A percentile compares a stretch with the other conserved stretches of the same genome.
These are phyloP conservation scores for Daedaleopsis sinensis DNA, from an alignment of 768 basidiomycete genomes.

Conservation along the genomic window DNA sequence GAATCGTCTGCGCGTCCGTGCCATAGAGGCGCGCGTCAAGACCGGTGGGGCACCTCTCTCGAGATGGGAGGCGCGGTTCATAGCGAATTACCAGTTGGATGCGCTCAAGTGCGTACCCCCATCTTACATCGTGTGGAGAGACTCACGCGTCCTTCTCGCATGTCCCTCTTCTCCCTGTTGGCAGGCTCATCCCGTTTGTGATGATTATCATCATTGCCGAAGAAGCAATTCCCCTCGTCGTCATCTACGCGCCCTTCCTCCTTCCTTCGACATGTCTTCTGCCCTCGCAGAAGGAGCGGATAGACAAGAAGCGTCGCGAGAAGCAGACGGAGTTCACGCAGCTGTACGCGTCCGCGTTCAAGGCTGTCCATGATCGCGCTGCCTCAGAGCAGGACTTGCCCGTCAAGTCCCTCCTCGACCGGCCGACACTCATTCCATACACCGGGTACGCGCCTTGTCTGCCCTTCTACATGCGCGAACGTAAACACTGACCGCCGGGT, in stretches of 20 bases:
- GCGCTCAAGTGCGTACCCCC: conserved; percentile 58
- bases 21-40: conserved; percentile 57
- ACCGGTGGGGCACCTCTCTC: conserved; percentile 65
- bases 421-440: conserved; percentile 42
- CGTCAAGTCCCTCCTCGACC: conserved; percentile 32
- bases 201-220: conserved; percentile 75
- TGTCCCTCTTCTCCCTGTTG: neutral
- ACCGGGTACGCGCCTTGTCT: conserved; percentile 55
- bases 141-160: too few species aligned
- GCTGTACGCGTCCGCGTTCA: conserved; percentile 23
- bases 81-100: conserved; percentile 67
- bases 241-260: conserved; percentile 82
- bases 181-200: conserved; percentile 80
- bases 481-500: too few species aligned
- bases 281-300: conserved; percentile 75
- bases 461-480: conserved; percentile 5
- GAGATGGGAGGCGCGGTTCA: conserved; percentile 70
- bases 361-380: conserved; percentile 23
- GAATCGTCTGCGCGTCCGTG: conserved; percentile 55
- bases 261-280: conserved; percentile 88
- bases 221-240: conserved; percentile 81
- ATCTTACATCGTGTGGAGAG: neutral
- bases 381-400: conserved; percentile 34
- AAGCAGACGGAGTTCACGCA: conserved; percentile 36
- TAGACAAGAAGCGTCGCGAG: conserved; percentile 53